Conservation (phyloP, 1,284 basidiomycete genomes). For the Irpex rosettiformis region DNA sequence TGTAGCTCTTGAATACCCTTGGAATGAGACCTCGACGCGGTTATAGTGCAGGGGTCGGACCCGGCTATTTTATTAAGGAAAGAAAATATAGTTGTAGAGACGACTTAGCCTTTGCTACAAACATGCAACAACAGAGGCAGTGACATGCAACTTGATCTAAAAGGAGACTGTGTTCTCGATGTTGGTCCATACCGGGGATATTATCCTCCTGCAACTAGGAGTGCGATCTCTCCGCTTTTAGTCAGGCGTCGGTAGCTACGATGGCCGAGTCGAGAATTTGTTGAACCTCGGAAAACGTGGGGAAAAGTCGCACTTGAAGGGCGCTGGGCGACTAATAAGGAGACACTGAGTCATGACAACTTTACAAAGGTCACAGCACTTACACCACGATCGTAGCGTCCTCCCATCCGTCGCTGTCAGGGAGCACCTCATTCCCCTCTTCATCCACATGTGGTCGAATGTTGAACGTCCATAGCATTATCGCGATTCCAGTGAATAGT, state of each 20-base stretch:
- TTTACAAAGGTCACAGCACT: background rate
- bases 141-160: too few species aligned
- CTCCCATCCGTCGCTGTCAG: background rate
- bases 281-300: background rate
- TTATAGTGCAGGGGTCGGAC: too few species aligned
- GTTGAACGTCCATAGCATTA: background rate
- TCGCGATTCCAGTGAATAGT: background rate
- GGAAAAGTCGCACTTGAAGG: background rate
- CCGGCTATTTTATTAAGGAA: too few species aligned
- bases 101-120: too few species aligned
- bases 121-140: too few species aligned
- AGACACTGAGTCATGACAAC: background rate
- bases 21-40: too few species aligned
- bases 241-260: too few species aligned
- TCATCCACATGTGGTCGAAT: background rate
- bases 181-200: too few species aligned
- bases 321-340: background rate
- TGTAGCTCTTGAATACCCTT: too few species aligned
- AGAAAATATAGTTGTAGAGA: too few species aligned
- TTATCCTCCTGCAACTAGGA: background rate
- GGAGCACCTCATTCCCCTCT: background rate
- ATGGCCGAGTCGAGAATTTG: background rate
- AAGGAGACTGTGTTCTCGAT: too few species aligned
- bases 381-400: background rate
- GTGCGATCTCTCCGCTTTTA: too few species aligned